Evolutionary conservation across 2,329 filamentous ascomycete species (phyloP).

Genomic region (Colletotrichum tropicicola): DNA sequence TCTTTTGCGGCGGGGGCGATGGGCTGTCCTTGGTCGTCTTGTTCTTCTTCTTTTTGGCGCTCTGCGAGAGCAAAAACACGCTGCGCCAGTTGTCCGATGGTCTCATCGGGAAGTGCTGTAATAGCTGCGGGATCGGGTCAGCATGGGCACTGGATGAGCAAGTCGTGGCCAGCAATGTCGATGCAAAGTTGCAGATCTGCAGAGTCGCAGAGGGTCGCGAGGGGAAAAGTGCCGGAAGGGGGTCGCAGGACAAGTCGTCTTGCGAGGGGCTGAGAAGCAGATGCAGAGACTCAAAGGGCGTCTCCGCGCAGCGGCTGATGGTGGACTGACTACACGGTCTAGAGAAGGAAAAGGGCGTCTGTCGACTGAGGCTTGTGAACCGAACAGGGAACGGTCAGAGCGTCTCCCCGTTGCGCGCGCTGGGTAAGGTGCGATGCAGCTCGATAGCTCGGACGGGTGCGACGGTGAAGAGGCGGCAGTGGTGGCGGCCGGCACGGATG

Average conservation of each 20-base stretch:
- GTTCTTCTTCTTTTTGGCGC: slow-evolving; percentile 26
- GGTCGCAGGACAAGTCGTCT: background rate
- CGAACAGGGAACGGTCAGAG: background rate
- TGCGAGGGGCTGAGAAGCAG: background rate
- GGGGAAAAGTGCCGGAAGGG: background rate
- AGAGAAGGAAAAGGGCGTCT: slow-evolving; percentile 7
- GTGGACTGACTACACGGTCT: slow-evolving; percentile 23
- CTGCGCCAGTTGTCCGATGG: slow-evolving; percentile 27
- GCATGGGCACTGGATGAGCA: slow-evolving; percentile 11
- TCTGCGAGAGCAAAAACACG: slow-evolving; percentile 25
- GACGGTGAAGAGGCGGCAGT: background rate
- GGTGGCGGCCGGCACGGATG: background rate
- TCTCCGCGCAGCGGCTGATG: background rate
- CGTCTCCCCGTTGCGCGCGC: background rate
- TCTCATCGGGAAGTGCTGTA: slow-evolving; percentile 15
- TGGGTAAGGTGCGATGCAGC: background rate
- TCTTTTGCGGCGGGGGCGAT: slow-evolving; percentile 1
- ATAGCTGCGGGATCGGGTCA: slow-evolving; percentile 10
- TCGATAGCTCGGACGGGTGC: background rate
- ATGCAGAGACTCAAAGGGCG: background rate
- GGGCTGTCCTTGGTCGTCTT: slow-evolving; percentile 9
- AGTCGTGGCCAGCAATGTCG: background rate
- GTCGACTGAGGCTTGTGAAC: slow-evolving; percentile 3
- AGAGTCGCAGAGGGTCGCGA: background rate
- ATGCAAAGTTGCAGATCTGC: background rate